These are phyloP conservation scores for Roridomyces roridus DNA, from an alignment of 768 basidiomycete genomes.

Conservation along the genomic window DNA sequence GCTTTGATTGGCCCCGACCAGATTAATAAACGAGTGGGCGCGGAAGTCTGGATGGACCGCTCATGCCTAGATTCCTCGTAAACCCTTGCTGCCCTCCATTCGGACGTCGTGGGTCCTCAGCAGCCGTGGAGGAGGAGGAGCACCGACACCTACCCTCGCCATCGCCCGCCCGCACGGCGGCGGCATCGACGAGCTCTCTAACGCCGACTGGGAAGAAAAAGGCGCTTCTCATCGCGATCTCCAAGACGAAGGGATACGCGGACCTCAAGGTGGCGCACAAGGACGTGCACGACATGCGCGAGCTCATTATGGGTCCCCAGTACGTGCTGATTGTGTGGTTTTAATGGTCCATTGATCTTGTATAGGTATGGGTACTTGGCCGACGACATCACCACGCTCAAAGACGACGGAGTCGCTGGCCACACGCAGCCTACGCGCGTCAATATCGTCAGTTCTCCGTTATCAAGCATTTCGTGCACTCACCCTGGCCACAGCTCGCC, in stretches of 20 bases:
- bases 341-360: neutral
- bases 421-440: slow-evolving; percentile 7
- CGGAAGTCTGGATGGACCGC: no score
- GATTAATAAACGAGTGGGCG: no score
- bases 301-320: neutral
- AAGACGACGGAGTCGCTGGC: slow-evolving; percentile 3
- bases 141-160: no score
- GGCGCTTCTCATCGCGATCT: slow-evolving; percentile 13
- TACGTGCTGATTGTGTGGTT: neutral
- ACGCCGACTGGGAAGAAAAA: neutral
- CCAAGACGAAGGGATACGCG: neutral
- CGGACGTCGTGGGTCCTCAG: no score
- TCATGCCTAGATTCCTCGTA: no score
- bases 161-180: no score
- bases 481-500: neutral
- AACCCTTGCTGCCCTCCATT: no score
- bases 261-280: neutral
- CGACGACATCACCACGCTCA: neutral
- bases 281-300: slow-evolving; percentile 2
- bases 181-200: no score
- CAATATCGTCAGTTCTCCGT: slow-evolving; percentile 2
- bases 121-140: no score
- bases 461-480: neutral
- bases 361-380: neutral
- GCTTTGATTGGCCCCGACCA: no score